Evolutionary conservation across 768 basidiomycete genomes (phyloP), one percentile per base, ranked within the genome.

Genomic region (Sporobolomyces phaffii): DNA sequence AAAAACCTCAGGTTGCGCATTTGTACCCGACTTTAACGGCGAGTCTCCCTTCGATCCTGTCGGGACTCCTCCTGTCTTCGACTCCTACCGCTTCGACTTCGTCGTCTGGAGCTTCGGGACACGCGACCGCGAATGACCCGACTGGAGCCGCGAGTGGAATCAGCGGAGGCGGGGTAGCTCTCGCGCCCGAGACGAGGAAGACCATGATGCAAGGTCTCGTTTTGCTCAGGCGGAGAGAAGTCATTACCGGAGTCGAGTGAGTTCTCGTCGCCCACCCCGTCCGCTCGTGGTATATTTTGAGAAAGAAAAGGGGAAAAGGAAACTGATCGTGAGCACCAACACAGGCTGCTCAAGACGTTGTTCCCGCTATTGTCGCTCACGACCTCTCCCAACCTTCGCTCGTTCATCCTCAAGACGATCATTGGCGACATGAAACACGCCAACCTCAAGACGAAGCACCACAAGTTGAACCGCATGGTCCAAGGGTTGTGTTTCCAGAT

Each of bases 301-400:
- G n/a, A n/a, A n/a, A n/a, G n/a, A n/a, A n/a, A n/a, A n/a, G n/a
- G n/a, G n/a, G n/a, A n/a, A n/a, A n/a, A n/a, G n/a, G n/a, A n/a
- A n/a, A n/a, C n/a, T n/a, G n/a, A n/a, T n/a, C n/a, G n/a, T n/a
- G n/a, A n/a, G n/a, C n/a, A n/a, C n/a, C n/a, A n/a, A n/a, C n/a
- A n/a, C 73, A 99, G 94, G 64, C 84, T 99, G 13, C 82, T 98
- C 57, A 88, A 86, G 76, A 86, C 85, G 2, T 82, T 98, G n/a
- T 94, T 99, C 74, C 94, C 96, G 17, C 84, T 99, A 1, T 85
- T 99, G 0, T 89, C 96, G n/a, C 86, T 89, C 43, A 93, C 92
- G 2, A 88, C 90, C 11, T 94, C 93, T 0, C 83, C 90, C 0
- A 77, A 86, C 28, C 83, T 98, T 33, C 86, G 94, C 28, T 80